phyloP scores from a whole-genome alignment of 257 asterid species.

The Solanum megistacrolobum region DNA sequence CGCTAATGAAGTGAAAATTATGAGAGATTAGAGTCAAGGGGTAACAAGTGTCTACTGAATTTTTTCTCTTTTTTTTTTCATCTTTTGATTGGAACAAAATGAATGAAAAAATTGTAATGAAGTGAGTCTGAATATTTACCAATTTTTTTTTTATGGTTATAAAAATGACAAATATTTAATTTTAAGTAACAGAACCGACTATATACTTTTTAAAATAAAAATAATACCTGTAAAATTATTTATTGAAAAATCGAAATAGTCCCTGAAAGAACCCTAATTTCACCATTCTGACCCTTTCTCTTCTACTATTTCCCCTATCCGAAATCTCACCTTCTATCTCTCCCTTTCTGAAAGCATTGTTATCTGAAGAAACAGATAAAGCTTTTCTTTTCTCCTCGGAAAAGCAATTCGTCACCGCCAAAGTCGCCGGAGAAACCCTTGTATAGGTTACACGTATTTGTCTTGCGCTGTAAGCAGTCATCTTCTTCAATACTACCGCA shows the following conservation, averaged over 20 bases:
- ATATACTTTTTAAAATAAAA: no score
- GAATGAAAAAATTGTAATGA: not conserved
- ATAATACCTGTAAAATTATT: not conserved
- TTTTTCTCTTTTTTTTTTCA: no score
- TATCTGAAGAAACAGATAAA: slow-evolving; percentile 9
- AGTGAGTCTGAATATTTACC: not conserved
- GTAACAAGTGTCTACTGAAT: not conserved
- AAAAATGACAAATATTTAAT: not conserved
- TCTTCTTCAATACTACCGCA: not conserved
- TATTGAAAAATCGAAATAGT: not conserved
- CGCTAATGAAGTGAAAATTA: not conserved
- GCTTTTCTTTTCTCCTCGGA: not conserved
- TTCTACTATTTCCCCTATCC: slow-evolving; percentile 10
- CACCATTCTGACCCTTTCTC: slow-evolving; percentile 16
- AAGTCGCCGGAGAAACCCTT: not conserved
- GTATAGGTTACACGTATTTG: not conserved
- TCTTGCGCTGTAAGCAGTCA: not conserved
- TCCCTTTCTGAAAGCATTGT: slow-evolving; percentile 10
- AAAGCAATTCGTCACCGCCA: not conserved
- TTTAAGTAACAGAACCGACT: not conserved
- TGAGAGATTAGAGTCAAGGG: not conserved
- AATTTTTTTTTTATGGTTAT: not conserved
- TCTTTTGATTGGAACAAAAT: not conserved
- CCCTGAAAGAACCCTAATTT: slow-evolving; percentile 23
- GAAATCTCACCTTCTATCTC: slow-evolving; percentile 14